A percentile compares a stretch with the other conserved stretches of the same genome.
Evolutionary conservation across 2,329 filamentous ascomycete genomes (phyloP).

Genomic region (Coniochaeta hoffmannii): DNA sequence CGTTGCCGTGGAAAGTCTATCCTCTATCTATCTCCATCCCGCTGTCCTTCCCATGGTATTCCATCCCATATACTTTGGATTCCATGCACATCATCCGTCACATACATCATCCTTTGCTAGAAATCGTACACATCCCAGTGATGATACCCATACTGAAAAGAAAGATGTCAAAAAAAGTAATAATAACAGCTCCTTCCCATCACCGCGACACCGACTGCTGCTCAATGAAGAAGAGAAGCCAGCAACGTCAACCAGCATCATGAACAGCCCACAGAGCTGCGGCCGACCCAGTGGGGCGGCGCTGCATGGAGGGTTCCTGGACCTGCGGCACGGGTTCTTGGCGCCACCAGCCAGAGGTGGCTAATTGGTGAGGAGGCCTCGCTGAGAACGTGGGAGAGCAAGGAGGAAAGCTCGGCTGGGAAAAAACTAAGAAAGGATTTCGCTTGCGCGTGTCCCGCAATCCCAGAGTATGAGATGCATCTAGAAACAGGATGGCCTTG

Average conservation of each 20-base stretch:
- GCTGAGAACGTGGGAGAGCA: neutral
- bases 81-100: too few relatives aligned
- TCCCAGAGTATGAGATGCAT: neutral
- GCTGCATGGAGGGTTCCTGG: neutral
- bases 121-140: too few relatives aligned
- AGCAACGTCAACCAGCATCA: too few relatives aligned
- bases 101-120: too few relatives aligned
- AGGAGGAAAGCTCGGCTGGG: neutral
- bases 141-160: too few relatives aligned
- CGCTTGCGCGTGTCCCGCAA: neutral
- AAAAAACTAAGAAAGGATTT: neutral
- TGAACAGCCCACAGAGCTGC: too few relatives aligned
- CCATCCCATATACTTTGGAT: too few relatives aligned
- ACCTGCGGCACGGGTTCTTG: neutral
- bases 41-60: neutral
- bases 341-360: neutral
- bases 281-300: too few relatives aligned
- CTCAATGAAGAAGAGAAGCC: too few relatives aligned
- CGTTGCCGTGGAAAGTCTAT: conserved; percentile 3
- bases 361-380: neutral
- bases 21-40: neutral
- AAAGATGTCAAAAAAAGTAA: too few relatives aligned
- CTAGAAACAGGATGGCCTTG: neutral
- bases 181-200: too few relatives aligned
- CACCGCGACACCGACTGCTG: too few relatives aligned